These are phyloP conservation scores for Eucalyptus coolabah DNA, from an alignment of 345 rosid genomes.

Conservation along the genomic window DNA sequence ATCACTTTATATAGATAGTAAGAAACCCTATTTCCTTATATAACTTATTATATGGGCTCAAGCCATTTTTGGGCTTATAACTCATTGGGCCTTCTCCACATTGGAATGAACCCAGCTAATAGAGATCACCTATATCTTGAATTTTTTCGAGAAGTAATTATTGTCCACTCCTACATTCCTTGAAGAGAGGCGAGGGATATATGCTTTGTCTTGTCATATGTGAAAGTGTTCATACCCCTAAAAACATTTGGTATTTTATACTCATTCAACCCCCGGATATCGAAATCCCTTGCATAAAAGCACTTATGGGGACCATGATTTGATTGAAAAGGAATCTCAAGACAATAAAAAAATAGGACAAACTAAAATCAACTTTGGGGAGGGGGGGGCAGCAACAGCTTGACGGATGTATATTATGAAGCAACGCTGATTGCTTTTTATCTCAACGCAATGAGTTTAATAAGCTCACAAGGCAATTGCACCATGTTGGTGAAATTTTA, in stretches of 20 bases:
- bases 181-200: slow-evolving; percentile 30
- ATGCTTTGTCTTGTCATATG: slow-evolving; percentile 26
- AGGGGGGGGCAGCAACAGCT: not conserved
- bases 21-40: too few species aligned
- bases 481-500: not conserved
- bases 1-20: too few species aligned
- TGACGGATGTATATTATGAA: not conserved
- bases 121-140: slow-evolving; percentile 30
- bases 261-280: not conserved
- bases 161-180: slow-evolving; percentile 44
- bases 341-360: not conserved
- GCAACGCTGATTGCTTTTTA: not conserved
- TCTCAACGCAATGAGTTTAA: not conserved
- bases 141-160: slow-evolving; percentile 47
- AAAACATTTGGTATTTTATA: not conserved
- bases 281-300: not conserved
- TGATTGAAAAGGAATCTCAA: not conserved
- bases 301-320: not conserved
- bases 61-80: too few species aligned
- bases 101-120: too few species aligned
- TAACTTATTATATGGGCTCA: too few species aligned
- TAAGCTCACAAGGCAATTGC: not conserved
- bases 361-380: not conserved
- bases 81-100: too few species aligned
- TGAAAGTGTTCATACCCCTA: slow-evolving; percentile 28